phyloP scores from a whole-genome alignment of 305 asterid species.

The Solanum hybrid region DNA sequence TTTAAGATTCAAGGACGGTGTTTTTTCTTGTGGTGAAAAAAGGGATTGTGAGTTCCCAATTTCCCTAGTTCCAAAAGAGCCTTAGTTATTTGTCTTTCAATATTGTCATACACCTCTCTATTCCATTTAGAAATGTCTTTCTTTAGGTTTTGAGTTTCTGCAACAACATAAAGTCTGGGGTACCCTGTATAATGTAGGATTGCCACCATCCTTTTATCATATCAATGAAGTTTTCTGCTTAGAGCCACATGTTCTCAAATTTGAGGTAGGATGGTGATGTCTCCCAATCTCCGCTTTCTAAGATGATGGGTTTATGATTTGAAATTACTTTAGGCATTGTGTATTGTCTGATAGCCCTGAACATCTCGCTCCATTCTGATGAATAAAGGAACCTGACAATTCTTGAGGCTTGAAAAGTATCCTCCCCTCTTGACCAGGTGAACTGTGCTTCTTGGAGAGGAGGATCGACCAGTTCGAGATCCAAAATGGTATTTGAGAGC shows the following conservation, averaged over 20 bases:
- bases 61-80: not conserved
- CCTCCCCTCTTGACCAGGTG: not conserved
- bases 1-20: not conserved
- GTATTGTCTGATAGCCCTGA: not conserved
- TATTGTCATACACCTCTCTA: not conserved
- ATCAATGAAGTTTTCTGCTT: not conserved
- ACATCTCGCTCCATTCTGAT: not conserved
- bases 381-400: not conserved
- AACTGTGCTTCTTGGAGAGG: not conserved
- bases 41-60: not conserved
- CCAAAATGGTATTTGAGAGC: not conserved
- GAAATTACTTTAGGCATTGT: not conserved
- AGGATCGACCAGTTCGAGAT: not conserved
- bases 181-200: not conserved
- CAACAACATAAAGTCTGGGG: not conserved
- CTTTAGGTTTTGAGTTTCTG: not conserved
- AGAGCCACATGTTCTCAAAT: not conserved
- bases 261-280: not conserved
- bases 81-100: not conserved
- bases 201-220: not conserved
- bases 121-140: not conserved
- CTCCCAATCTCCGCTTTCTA: not conserved
- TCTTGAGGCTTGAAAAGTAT: not conserved
- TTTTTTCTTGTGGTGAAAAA: not conserved
- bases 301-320: not conserved